Conservation (phyloP, 495 filamentous ascomycete species). For the Parathielavia hyrcaniae region DNA sequence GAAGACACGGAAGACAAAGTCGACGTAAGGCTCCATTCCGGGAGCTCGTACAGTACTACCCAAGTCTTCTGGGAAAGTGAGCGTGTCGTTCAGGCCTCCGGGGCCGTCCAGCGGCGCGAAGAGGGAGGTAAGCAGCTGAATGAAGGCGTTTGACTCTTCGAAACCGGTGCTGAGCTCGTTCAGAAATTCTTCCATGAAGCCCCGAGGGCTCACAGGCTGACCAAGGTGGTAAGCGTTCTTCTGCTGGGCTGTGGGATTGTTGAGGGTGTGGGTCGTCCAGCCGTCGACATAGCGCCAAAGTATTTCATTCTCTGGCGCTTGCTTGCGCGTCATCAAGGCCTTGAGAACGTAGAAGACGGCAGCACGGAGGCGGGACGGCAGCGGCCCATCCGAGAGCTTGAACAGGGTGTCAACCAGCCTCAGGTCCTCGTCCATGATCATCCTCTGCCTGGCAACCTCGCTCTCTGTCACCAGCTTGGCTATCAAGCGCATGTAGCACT, state of each 20-base stretch:
- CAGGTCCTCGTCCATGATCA: conserved; percentile 58
- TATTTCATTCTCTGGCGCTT: conserved; percentile 49
- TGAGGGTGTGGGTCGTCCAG: conserved; percentile 57
- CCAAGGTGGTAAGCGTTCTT: conserved; percentile 29
- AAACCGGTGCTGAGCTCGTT: conserved; percentile 61
- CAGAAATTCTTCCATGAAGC: conserved; percentile 48
- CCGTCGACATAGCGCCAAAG: conserved; percentile 68
- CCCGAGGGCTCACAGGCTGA: conserved; percentile 38
- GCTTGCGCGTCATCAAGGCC: conserved; percentile 62
- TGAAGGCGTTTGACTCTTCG: conserved; percentile 76
- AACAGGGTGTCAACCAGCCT: conserved; percentile 61
- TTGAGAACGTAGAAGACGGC: conserved; percentile 64
- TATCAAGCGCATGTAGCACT: conserved; percentile 83
- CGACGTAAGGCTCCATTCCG: conserved; percentile 86
- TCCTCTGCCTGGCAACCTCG: conserved; percentile 57
- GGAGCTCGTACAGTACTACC: conserved; percentile 71
- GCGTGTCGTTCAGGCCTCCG: conserved; percentile 56
- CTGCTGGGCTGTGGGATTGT: conserved; percentile 32
- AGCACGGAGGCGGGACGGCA: conserved; percentile 68
- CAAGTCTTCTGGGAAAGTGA: conserved; percentile 85
- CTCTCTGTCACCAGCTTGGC: conserved; percentile 69
- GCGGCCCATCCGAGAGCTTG: conserved; percentile 58
- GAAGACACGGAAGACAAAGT: conserved; percentile 75
- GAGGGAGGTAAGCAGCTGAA: conserved; percentile 63
- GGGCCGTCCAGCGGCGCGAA: conserved; percentile 54